Percentiles rank a stretch among this genome's conserved stretches.
Conservation (phyloP, 139 green algal species). For the Volvox africanus region DNA sequence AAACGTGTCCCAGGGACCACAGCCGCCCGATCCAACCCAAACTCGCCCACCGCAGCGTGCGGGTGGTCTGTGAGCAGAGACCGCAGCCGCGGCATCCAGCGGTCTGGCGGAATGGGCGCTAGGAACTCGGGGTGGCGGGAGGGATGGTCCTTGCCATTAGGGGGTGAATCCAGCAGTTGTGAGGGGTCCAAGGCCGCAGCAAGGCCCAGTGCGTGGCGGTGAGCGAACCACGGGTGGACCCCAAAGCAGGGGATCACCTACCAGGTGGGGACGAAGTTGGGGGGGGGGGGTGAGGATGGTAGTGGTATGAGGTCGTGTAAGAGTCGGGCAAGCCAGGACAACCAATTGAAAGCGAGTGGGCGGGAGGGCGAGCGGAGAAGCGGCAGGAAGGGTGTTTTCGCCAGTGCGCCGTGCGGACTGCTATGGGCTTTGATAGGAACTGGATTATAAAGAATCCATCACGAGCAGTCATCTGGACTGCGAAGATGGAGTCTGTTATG, state of each 20-base stretch:
- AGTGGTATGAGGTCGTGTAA: neutral
- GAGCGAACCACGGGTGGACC: conserved; percentile 69
- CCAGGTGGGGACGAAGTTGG: neutral
- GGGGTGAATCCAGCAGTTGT: neutral
- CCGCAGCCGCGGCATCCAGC: conserved; percentile 50
- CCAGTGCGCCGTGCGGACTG: too few relatives aligned
- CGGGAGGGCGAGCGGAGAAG: neutral
- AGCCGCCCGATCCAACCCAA: conserved; percentile 63
- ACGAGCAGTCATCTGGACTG: too few relatives aligned
- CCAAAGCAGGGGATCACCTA: conserved; percentile 68
- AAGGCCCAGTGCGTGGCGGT: conserved; percentile 37
- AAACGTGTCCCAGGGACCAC: conserved; percentile 59
- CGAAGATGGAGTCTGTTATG: too few relatives aligned
- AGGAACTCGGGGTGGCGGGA: conserved; percentile 4
- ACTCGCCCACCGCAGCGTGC: conserved; percentile 61
- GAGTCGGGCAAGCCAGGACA: too few relatives aligned
- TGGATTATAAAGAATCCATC: neutral
- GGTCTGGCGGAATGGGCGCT: neutral
- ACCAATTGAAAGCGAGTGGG: too few relatives aligned
- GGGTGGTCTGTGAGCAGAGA: conserved; percentile 40
- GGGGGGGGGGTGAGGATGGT: neutral
- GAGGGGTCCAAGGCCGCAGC: neutral
- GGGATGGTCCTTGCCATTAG: conserved; percentile 30
- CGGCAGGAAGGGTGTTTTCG: neutral
- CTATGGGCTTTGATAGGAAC: neutral